Evolutionary conservation across 2,329 filamentous ascomycete genomes (phyloP), one percentile per base, ranked within the genome.

Genomic region (Phoma sp.): DNA sequence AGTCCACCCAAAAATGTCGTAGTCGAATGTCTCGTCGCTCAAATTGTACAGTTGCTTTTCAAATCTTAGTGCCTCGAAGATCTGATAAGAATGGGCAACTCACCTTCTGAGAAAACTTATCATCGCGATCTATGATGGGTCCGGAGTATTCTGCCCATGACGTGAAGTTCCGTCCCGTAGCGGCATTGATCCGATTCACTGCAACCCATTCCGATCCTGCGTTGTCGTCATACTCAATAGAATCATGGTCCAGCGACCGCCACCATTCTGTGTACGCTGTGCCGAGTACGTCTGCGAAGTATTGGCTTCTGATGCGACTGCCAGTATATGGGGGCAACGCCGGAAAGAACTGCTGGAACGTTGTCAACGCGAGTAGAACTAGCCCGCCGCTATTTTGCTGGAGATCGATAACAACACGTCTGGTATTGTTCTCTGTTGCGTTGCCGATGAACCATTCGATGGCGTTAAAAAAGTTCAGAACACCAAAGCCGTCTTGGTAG

Each of bases 381-480:
- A 47, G 52, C 5, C 86, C 86, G 13, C 86, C 86, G 0, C 72
- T 73, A 58, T 89, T 89, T 2, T 74, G 77, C 9, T 81, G 79
- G 4, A 89, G 63, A 58, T 89, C 87, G 53, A 89, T 82, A 13
- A 89, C 74, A 0, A 89, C 72, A 59, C 81, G 13, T 7, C 7
- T 18, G 3, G 10, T 22, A 6, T 22, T 22, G 4, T 8, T 13
- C 7, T 8, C 10, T 4, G 32, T 9, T 1, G 32, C 32, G 13
- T 33, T 33, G 4, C 32, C 7, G 13, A 33, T 33, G 32, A 33
- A 33, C 4, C 13, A 7, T 13, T 9, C 32, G 32, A 33, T 13
- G 7, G 32, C 32, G 7, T 8, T 9, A 1, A 13, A 33, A 11
- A 33, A 33, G 32, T 33, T 13, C 4, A 8, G 5, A 4, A 38